Evolutionary conservation across 345 rosid species (phyloP), one percentile per base, ranked within the genome.

Genomic region (Turritis glabra): DNA sequence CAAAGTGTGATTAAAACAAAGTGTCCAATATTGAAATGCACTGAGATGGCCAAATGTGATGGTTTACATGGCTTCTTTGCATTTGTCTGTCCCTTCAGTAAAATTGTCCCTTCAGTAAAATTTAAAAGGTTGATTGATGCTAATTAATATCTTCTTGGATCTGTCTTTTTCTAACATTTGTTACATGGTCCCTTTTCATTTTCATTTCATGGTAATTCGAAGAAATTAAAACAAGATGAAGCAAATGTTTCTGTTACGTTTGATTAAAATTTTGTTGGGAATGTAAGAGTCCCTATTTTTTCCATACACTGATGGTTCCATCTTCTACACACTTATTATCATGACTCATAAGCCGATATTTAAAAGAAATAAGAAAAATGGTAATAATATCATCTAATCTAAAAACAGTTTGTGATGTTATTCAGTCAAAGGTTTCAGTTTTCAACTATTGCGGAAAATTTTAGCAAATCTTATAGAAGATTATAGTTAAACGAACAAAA

Each of bases 21-120:
- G 29, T 9, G 48, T 33, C 56, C 69, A 18, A 38, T 52, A 29
- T 19, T 46, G 8, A 64, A 40, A 64, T 22, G 64, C 13, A 40
- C 43, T 41, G 57, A 40, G 46, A 30, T 21, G 53, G 38, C 51
- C 33, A 27, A 72, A 18, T 48, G 21, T 26, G 62, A 51, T 52
- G n/a, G 62, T 33, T 73, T 64, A 65, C 14, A 55, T 54, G 65
- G 51, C 29, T 73, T 64, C 48, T 73, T 22, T 17, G 66, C 50
- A 65, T 65, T 65, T 25, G 40, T 65, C 47, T 74, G 48, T 62
- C 52, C 53, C 32, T 72, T 51, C 52, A 13, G 41, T 35, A 26
- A 29, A 38, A 27, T 53, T 21, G 48, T 62, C 52, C 53, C 32
- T 72, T 51, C 52, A 13, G 41, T 35, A 26, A 29, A 38, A 27